Evolutionary conservation across 768 basidiomycete species (phyloP), one percentile per base, ranked within the genome.

Genomic region (Hygrocybe punicea): DNA sequence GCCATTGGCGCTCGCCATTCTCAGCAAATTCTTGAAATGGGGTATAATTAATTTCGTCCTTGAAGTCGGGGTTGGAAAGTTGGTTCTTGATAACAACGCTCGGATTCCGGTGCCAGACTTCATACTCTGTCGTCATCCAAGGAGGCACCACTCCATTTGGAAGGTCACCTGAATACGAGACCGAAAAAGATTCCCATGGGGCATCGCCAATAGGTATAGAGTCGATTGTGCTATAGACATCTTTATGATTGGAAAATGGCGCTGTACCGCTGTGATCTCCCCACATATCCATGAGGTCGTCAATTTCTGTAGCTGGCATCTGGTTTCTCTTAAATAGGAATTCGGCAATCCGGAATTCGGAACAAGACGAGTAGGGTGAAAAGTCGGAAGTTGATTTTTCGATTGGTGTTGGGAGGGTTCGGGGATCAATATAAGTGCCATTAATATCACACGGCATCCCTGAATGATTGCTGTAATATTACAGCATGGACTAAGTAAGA

Each of bases 41-140:
- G 3, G 64, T 59, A 40, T 61, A 65, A 55, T 78, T 74, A 9
- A 74, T 69, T 17, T 71, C 60, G 1, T 58, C 64, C 0, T 64
- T 54, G 50, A 75, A 75, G 19, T 76, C 74, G 0, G 71, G 67
- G 47, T 76, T 78, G 8, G 59, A 66, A 3, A 76, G 61, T 48
- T 69, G 63, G 8, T 69, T 65, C 5, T 69, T 36, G 2, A 73
- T 42, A 3, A 79, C 64, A 0, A 37, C 17, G 0, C 57, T 58
- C 1, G 73, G 67, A 55, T 77, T 60, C 0, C 73, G 64, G 51
- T 62, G 73, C 64, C 70, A 76, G 4, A 75, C 65, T 29, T 69
- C 63, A 58, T 69, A 71, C 8, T 53, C 42, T 2, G 56, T 53
- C 7, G 37, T 46, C 59, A 67, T 75, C 78, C 76, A 79, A 9